Conservation (phyloP, 306 rosid genomes). For the Calophaca sinica region DNA sequence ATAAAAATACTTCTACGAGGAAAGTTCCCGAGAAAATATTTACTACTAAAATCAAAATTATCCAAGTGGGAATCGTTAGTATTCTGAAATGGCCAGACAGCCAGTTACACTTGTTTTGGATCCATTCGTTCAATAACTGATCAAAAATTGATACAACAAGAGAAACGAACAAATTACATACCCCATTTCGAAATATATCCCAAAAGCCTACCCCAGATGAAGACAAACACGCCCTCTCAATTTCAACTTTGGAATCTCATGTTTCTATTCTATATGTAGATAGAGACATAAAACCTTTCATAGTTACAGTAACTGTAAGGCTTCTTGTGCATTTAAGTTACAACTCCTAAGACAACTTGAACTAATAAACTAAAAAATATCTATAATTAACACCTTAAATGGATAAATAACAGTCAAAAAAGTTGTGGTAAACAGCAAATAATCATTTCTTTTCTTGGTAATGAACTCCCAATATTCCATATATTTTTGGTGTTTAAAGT, state of each 20-base stretch:
- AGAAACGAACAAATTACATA: conserved; percentile 5
- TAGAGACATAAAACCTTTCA: neutral
- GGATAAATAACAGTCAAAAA: no score
- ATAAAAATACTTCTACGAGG: neutral
- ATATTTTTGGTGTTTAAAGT: no score
- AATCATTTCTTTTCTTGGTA: no score
- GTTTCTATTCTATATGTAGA: neutral
- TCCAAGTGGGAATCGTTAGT: conserved; percentile 18
- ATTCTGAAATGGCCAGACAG: neutral
- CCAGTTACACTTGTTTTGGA: conserved; percentile 12
- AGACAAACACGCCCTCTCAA: conserved; percentile 24
- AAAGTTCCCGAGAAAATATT: neutral
- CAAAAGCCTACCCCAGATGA: conserved; percentile 36
- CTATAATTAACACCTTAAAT: no score
- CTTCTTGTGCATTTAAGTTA: no score
- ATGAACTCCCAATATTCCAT: no score
- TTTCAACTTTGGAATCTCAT: conserved; percentile 34
- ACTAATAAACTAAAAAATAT: no score
- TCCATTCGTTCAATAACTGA: neutral
- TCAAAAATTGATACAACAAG: neutral
- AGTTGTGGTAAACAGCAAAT: no score
- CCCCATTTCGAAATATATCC: neutral
- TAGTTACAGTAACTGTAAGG: neutral
- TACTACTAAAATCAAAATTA: neutral
- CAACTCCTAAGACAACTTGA: neutral